phyloP scores from a whole-genome alignment of 495 filamentous ascomycete genomes.

The Staphylotrichum longicolle region DNA sequence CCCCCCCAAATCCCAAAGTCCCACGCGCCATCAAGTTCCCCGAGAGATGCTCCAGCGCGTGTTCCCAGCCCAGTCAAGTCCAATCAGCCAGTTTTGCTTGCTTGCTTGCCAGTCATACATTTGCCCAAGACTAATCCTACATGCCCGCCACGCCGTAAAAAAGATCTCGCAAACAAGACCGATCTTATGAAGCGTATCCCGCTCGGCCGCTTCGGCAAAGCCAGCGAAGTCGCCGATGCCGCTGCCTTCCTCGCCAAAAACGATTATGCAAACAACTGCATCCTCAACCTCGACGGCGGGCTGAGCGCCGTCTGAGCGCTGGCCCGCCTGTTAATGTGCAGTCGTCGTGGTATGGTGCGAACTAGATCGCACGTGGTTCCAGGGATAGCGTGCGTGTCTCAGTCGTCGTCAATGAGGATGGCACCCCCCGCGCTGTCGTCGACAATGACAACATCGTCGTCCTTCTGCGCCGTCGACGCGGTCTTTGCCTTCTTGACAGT shows the following conservation, averaged over 20 bases:
- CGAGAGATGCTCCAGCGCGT: too few relatives aligned
- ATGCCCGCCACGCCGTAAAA: neutral
- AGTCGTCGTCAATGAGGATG: constrained; percentile 75
- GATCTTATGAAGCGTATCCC: constrained; percentile 52
- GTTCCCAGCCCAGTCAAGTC: too few relatives aligned
- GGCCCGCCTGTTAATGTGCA: neutral
- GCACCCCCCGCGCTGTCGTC: constrained; percentile 55
- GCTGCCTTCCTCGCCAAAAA: constrained; percentile 75
- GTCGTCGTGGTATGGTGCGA: neutral
- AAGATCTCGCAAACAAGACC: constrained; percentile 18
- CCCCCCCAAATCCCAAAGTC: too few relatives aligned
- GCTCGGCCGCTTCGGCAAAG: constrained; percentile 63
- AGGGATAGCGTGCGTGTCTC: constrained; percentile 22
- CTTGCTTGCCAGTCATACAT: neutral
- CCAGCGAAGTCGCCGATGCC: constrained; percentile 75
- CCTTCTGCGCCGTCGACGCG: constrained; percentile 36
- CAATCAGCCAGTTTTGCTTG: too few relatives aligned
- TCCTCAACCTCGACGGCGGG: constrained; percentile 83
- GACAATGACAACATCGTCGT: constrained; percentile 53
- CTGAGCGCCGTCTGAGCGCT: constrained; percentile 46
- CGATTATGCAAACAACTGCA: constrained; percentile 77
- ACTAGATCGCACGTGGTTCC: neutral
- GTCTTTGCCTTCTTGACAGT: constrained; percentile 47
- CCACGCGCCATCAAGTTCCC: too few relatives aligned
- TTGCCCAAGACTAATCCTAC: constrained; percentile 10